These are phyloP conservation scores for Ceratopteris richardii DNA, from an alignment of 75 land plant species.

Conservation along the genomic window DNA sequence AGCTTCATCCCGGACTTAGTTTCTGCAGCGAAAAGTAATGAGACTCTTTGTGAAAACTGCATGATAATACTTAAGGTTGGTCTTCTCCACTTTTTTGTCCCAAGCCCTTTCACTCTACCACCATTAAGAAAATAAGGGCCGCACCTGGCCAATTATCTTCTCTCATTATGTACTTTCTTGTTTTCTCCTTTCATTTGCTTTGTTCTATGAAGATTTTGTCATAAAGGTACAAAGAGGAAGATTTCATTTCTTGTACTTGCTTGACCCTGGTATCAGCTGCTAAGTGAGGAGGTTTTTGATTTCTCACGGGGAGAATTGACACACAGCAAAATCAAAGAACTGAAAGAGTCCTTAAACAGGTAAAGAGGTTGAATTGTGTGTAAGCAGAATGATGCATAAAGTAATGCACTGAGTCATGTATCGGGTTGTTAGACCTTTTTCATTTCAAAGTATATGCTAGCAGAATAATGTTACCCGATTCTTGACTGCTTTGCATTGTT, in stretches of 20 bases:
- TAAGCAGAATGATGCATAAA: no score
- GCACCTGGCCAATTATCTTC: no score
- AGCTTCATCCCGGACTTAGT: slow-evolving; percentile 95
- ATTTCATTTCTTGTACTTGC: not conserved
- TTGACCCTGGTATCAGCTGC: slow-evolving; percentile 42
- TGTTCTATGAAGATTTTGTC: no score
- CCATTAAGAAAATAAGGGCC: no score
- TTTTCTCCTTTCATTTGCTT: no score
- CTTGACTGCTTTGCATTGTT: not conserved
- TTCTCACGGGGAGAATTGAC: slow-evolving; percentile 99
- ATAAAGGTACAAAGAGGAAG: no score
- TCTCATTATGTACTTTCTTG: no score
- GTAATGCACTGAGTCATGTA: no score
- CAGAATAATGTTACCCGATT: no score
- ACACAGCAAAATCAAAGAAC: slow-evolving; percentile 90
- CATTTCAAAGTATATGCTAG: no score
- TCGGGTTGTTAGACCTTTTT: no score
- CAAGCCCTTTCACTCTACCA: not conserved
- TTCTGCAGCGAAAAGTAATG: slow-evolving; percentile 93
- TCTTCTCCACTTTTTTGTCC: not conserved
- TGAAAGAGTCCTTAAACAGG: slow-evolving; percentile 95
- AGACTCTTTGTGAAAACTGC: slow-evolving; percentile 98
- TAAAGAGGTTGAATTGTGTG: slow-evolving; percentile 5
- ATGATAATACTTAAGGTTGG: slow-evolving; percentile 91
- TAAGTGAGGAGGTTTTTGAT: slow-evolving; percentile 99